Percentiles rank a stretch among this genome's conserved stretches.
Conservation (phyloP, 305 asterid genomes). For the Solanum hybrid region DNA sequence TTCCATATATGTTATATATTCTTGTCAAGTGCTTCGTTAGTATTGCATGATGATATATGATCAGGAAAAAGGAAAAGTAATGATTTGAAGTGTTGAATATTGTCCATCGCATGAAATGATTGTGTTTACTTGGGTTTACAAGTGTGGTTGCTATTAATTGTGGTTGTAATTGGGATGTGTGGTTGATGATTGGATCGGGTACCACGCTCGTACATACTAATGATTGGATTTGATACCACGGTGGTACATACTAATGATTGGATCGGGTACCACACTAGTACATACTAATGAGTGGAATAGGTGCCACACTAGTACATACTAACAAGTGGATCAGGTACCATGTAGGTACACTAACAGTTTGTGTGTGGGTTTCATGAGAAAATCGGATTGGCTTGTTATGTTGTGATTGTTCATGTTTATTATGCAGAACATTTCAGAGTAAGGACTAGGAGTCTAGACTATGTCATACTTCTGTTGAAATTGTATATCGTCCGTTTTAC, state of each 20-base stretch:
- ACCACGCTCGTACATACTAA: not conserved
- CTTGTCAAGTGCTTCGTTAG: not conserved
- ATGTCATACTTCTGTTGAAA: no score
- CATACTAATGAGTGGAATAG: not conserved
- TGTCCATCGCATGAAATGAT: no score
- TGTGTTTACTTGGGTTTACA: not conserved
- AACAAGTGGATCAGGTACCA: not conserved
- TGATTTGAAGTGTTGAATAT: not conserved
- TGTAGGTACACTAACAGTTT: not conserved
- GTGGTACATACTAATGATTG: not conserved
- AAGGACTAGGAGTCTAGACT: not conserved
- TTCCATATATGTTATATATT: not conserved
- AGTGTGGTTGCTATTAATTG: not conserved
- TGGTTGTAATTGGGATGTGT: not conserved
- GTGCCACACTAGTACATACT: not conserved
- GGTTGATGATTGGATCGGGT: not conserved
- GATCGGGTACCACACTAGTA: not conserved
- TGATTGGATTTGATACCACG: not conserved
- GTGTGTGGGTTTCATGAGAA: not conserved
- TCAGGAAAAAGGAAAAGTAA: not conserved
- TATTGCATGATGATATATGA: not conserved
- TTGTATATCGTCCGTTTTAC: not conserved
- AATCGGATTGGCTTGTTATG: not conserved
- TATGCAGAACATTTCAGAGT: not conserved
- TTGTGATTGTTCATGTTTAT: not conserved